A percentile compares a stretch with the other conserved stretches of the same genome.
phyloP scores from a whole-genome alignment of 345 rosid species.

The Citrus sinensis region DVS_A1.0 CM039169.1:28414001-28414500 shows the following conservation, averaged over 20 bases:
- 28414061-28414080: slow-evolving; percentile 18
- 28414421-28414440: not conserved
- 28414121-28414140: slow-evolving; percentile 58
- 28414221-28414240: slow-evolving; percentile 16
- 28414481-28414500: no score
- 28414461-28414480: no score
- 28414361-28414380: no score
- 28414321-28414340: no score
- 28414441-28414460: no score
- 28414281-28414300: no score
- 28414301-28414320: no score
- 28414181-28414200: slow-evolving; percentile 60
- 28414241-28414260: no score
- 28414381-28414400: not conserved
- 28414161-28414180: slow-evolving; percentile 65
- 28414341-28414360: no score
- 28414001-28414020: not conserved
- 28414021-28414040: not conserved
- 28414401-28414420: not conserved
- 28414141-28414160: slow-evolving; percentile 60
- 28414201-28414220: slow-evolving; percentile 76
- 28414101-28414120: slow-evolving; percentile 55
- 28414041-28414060: not conserved
- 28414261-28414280: no score
- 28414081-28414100: slow-evolving; percentile 50